Evolutionary conservation across 2,329 filamentous ascomycete genomes (phyloP).

Genomic region (Alternaria sp.): DNA sequence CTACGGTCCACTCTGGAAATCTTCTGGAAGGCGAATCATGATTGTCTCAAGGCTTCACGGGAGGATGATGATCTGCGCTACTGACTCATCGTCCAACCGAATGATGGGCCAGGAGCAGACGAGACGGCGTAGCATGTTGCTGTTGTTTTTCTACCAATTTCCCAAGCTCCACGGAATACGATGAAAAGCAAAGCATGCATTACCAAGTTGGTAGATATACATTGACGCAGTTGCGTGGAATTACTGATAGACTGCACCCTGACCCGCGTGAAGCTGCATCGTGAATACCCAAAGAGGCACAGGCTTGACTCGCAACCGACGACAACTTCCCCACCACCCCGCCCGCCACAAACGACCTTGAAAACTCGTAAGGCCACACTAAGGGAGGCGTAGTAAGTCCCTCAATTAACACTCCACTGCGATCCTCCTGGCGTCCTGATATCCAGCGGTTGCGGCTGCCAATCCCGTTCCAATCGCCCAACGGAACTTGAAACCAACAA

Average conservation of each 20-base stretch:
- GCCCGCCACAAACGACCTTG: not conserved
- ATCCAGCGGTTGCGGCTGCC: conserved; percentile 3
- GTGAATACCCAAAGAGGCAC: not conserved
- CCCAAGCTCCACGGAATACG: not conserved
- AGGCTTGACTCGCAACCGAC: not conserved
- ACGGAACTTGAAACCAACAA: conserved; percentile 2
- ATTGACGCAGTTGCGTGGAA: not conserved
- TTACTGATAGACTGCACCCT: not conserved
- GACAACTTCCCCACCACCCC: not conserved
- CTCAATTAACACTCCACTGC: not conserved
- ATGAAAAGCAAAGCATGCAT: not conserved
- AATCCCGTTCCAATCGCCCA: not conserved
- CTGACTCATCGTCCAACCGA: conserved; percentile 9
- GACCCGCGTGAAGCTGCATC: not conserved
- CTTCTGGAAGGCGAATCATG: conserved; percentile 10
- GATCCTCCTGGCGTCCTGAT: not conserved
- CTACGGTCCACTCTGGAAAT: conserved; percentile 5
- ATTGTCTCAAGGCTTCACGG: not conserved
- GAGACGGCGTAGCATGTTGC: not conserved
- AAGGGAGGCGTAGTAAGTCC: not conserved
- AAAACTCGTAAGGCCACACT: not conserved
- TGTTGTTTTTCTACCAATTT: not conserved
- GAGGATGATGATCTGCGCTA: conserved; percentile 5
- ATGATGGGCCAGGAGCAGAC: conserved; percentile 2
- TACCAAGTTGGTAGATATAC: not conserved